These are phyloP conservation scores for Scedosporium dehoogii DNA, from an alignment of 2,329 filamentous ascomycete species.

Conservation along the genomic window DNA sequence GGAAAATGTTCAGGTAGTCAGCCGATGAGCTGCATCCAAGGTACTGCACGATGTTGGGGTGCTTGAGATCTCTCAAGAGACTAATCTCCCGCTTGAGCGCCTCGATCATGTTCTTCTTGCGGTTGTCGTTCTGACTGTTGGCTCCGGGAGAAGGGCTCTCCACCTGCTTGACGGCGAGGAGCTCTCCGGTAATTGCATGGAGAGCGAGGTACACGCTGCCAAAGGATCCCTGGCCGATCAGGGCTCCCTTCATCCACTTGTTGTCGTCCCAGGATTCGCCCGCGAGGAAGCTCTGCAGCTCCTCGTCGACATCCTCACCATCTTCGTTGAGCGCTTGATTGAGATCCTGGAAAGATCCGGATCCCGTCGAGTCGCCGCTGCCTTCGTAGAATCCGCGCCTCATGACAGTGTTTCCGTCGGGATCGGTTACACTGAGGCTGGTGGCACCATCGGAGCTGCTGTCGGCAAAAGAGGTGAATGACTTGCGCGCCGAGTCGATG, in stretches of 20 bases:
- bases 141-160: slow-evolving; percentile 73
- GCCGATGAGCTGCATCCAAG: slow-evolving; percentile 88
- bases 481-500: slow-evolving; percentile 81
- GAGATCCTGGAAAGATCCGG: slow-evolving; percentile 71
- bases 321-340: slow-evolving; percentile 81
- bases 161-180: slow-evolving; percentile 97
- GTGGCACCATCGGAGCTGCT: slow-evolving; percentile 58
- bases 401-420: slow-evolving; percentile 58
- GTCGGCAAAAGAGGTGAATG: slow-evolving; percentile 82
- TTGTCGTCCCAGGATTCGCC: slow-evolving; percentile 93
- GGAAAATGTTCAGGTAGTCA: slow-evolving; percentile 95
- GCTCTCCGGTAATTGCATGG: slow-evolving; percentile 90
- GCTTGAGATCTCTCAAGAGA: slow-evolving; percentile 84
- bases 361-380: slow-evolving; percentile 53
- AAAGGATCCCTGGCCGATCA: slow-evolving; percentile 95
- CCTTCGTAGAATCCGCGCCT: slow-evolving; percentile 77
- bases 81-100: slow-evolving; percentile 95
- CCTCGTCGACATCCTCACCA: slow-evolving; percentile 83
- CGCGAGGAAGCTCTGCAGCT: slow-evolving; percentile 79
- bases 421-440: slow-evolving; percentile 60
- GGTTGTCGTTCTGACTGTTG: slow-evolving; percentile 72
- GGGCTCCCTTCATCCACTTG: slow-evolving; percentile 98
- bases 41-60: slow-evolving; percentile 97
- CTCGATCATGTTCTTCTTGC: slow-evolving; percentile 97
- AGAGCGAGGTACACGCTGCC: slow-evolving; percentile 91